Evolutionary conservation across 139 green algal species (phyloP), one percentile per base, ranked within the genome.

Genomic region (Tetradesmus obliquus): DNA sequence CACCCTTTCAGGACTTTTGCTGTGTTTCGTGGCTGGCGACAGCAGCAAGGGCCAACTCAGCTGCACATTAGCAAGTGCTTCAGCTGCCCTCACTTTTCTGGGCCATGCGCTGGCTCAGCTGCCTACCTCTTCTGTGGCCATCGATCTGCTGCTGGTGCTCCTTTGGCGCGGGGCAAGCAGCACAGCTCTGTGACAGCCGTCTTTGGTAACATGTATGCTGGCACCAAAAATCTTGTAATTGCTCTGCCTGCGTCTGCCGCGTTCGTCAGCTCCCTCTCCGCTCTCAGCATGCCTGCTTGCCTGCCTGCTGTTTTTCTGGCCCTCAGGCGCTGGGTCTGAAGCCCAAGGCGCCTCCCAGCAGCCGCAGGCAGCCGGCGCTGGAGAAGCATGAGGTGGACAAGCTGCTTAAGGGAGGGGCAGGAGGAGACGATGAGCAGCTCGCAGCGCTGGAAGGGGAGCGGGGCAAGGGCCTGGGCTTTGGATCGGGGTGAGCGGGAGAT

Each of bases 291-390:
- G 53, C 66, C 90, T 3, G 96, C 60, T 13, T 71, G 19, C 32
- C 60, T 85, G 15, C 72, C 24, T 45, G 55, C 1, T 15, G 0
- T 17, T 24, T 55, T 12, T 22, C 17, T 53, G 12, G 13, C 13
- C 55, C 60, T 13, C 94, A 97, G 95, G 96, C 96, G 3, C 91
- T 98, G 32, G 96, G 96, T 9, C 72, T 97, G 5, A 96, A 95
- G 87, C 95, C 95, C 55, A 97, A 96, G 20, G 69, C 86, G 0
- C 79, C 91, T 55, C 76, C 76, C 2, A 55, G 54, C 76, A 90
- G 45, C 10, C 54, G 90, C 13, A 91, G 88, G 2, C 93, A 94
- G 84, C 82, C 95, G 0, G 87, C 94, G 58, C 92, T 97, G 55
- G 95, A 96, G 79, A 86, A 95, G 54, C 69, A 91, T 2, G 96